A percentile compares a stretch with the other conserved stretches of the same genome.
Evolutionary conservation across 2,329 filamentous ascomycete genomes (phyloP).

Genomic region (Fusarium austroafricanum): DNA sequence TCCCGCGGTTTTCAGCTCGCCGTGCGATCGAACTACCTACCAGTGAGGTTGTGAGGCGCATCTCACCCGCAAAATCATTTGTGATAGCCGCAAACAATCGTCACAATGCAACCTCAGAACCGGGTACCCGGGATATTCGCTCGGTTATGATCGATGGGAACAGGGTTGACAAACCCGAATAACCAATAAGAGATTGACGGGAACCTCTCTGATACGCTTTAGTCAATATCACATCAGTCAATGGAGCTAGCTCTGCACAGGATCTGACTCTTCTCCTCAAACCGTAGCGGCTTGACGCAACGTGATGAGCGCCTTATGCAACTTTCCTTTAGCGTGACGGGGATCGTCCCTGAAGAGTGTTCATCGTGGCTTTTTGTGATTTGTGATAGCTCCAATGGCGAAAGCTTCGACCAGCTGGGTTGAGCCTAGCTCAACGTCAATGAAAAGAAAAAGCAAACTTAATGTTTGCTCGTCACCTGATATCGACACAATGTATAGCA

Average conservation of each 20-base stretch:
- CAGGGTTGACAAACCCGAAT: not conserved
- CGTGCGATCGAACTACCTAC: not conserved
- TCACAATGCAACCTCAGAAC: conserved; percentile 29
- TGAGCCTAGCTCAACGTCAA: not conserved
- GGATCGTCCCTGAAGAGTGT: not conserved
- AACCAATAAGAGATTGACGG: conserved; percentile 18
- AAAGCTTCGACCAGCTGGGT: conserved; percentile 2
- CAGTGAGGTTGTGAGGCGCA: not conserved
- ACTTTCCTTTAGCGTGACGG: conserved; percentile 31
- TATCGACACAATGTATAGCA: not conserved
- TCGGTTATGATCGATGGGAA: not conserved
- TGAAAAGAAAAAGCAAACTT: not conserved
- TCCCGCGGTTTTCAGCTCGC: not conserved
- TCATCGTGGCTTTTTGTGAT: conserved; percentile 39
- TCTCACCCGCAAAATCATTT: conserved; percentile 4
- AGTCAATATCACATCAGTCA: conserved; percentile 16
- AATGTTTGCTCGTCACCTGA: conserved; percentile 17
- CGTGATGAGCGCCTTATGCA: conserved; percentile 21
- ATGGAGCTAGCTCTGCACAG: conserved; percentile 6
- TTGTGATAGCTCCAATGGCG: conserved; percentile 33
- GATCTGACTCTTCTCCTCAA: not conserved
- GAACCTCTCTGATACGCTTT: not conserved
- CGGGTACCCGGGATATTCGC: conserved; percentile 14
- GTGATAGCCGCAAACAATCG: not conserved
- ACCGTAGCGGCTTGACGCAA: not conserved